Base-by-base conservation (phyloP, 805 yeast species). In the Myxozyma neglecta region DNA sequence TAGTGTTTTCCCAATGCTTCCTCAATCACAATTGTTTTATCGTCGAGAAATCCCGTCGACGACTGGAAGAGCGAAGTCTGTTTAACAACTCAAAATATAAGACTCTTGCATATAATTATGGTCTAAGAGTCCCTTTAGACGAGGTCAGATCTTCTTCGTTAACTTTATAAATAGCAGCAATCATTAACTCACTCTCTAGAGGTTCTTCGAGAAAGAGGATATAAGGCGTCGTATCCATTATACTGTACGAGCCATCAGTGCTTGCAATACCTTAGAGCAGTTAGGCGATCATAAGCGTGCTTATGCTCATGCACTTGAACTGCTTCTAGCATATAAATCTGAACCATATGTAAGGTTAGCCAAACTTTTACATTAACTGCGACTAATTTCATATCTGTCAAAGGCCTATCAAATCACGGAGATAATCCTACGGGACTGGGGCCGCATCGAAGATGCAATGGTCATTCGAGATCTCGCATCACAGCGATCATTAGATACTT, bases 171-270 rank as follows among this genome's bases (percentile, higher is more conserved):
- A 14, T n/a, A 9, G 13, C 42, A 39, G 6, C 42, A 37, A 10
- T 37, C 40, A 8, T 18, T 34, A 39, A 20, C 13, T 40, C 3
- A 7, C n/a, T 37, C 39, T 16, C 43, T 9, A 51, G 46, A 24
- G 35, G 13, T 40, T 40, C 18, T 51, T 40, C 24, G 14, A 29
- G 10, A 40, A 51, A 51, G 42, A 32, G 24, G 55, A 51, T 10
- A 18, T 51, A 10, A 35, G 55, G 13, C 45, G 55, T 6, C 55
- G 42, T 8, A 51, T 51, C 29, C 55, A 51, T 29, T 51, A 20
- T 40, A 43, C 34, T 11, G 55, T 51, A 7, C 55, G 55, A 7
- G 55, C 55, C 7, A 51, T 51, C 6, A 51, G 55, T 29, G 55
- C 55, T 1, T 51, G 55, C 46, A 51, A 39, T 29, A 16, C 39